Percentiles rank a stretch among this genome's conserved stretches.
Evolutionary conservation across 129 eudicot genomes (phyloP).

Genomic region (sunflower (Helianthus annuus)): HanXRQr2.0-SUNRISE NC_035433.2:141397217-141397716

Average conservation of each 20-base stretch:
- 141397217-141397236: conserved; percentile 28
- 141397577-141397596: conserved; percentile 60
- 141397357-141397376: conserved; percentile 29
- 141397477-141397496: conserved; percentile 49
- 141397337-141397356: conserved; percentile 39
- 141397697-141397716: conserved; percentile 33
- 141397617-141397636: conserved; percentile 46
- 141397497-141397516: conserved; percentile 46
- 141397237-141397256: conserved; percentile 35
- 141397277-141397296: conserved; percentile 29
- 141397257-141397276: conserved; percentile 26
- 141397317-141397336: conserved; percentile 37
- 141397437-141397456: conserved; percentile 66
- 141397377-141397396: conserved; percentile 31
- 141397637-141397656: conserved; percentile 54
- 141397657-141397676: conserved; percentile 36
- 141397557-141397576: conserved; percentile 41
- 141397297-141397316: conserved; percentile 32
- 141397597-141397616: conserved; percentile 42
- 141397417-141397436: conserved; percentile 50
- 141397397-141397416: conserved; percentile 47
- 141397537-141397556: conserved; percentile 54
- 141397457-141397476: conserved; percentile 56
- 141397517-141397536: conserved; percentile 43
- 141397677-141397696: conserved; percentile 41